phyloP scores from a whole-genome alignment of 176 grass and related monocot genomes.

The Zoysia japonica region DNA sequence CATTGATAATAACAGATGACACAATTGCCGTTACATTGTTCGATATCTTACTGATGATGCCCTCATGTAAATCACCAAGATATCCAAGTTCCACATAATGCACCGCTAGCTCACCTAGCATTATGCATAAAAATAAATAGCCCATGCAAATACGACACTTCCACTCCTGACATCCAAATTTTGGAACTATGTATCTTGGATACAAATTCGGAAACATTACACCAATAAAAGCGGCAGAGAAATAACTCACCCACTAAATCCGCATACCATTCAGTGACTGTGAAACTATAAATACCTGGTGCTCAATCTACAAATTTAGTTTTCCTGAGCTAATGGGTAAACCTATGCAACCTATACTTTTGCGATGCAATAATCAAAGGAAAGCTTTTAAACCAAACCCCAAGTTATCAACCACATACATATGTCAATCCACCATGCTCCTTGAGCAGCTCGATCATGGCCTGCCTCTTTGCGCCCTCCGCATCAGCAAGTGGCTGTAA shows the following conservation, averaged over 20 bases:
- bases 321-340: conserved; percentile 37
- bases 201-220: conserved; percentile 38
- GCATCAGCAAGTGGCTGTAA: conserved; percentile 91
- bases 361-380: conserved; percentile 11
- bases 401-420: conserved; percentile 52
- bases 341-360: conserved; percentile 31
- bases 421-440: conserved; percentile 80
- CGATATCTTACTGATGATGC: conserved; percentile 1
- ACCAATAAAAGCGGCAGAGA: conserved; percentile 32
- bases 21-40: background rate
- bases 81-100: conserved; percentile 19
- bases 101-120: background rate
- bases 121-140: background rate
- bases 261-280: conserved; percentile 43
- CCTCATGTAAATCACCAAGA: conserved; percentile 4
- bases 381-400: conserved; percentile 15
- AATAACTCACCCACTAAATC: conserved; percentile 59
- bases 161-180: conserved; percentile 21
- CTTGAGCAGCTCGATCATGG: conserved; percentile 80
- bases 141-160: conserved; percentile 18
- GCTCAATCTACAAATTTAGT: conserved; percentile 52
- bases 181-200: conserved; percentile 34
- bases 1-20: background rate
- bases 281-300: conserved; percentile 52
- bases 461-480: conserved; percentile 78